Percentiles rank a stretch among this genome's conserved stretches.
Evolutionary conservation across 768 basidiomycete species (phyloP).

Genomic region (Galerina marginata): DNA sequence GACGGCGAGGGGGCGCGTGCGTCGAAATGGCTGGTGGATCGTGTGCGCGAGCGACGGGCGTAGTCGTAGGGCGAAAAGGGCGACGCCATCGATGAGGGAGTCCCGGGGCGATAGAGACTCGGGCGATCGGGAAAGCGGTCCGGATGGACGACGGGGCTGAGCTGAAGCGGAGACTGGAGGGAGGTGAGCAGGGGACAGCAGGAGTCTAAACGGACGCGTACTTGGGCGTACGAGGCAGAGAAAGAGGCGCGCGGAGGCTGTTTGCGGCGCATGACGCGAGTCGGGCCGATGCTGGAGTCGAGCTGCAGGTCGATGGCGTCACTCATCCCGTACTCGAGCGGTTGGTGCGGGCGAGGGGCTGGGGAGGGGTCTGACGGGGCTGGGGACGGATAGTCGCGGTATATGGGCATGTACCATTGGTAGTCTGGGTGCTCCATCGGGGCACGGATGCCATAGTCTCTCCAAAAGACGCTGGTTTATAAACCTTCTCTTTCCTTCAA

Average conservation of each 20-base stretch:
- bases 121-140: slow-evolving; percentile 36
- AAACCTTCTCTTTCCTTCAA: slow-evolving; percentile 6
- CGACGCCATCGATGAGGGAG: slow-evolving; percentile 49
- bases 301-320: slow-evolving; percentile 43
- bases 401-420: background rate
- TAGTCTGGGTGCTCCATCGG: slow-evolving; percentile 10
- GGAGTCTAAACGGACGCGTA: background rate
- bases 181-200: background rate
- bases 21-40: slow-evolving; percentile 50
- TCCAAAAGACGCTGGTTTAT: slow-evolving; percentile 3
- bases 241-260: slow-evolving; percentile 25
- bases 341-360: slow-evolving; percentile 3
- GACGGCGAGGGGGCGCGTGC: slow-evolving; percentile 63
- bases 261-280: slow-evolving; percentile 49
- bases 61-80: slow-evolving; percentile 48
- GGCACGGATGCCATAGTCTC: background rate
- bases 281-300: slow-evolving; percentile 57
- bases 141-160: background rate
- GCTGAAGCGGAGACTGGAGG: background rate
- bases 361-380: slow-evolving; percentile 43
- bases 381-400: slow-evolving; percentile 40
- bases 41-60: slow-evolving; percentile 48
- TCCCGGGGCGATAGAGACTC: slow-evolving; percentile 25
- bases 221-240: background rate
- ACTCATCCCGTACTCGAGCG: background rate